Base-by-base conservation (phyloP, 1,139 yeast genomes). In the Debaryomyces psychrophilus region DNA sequence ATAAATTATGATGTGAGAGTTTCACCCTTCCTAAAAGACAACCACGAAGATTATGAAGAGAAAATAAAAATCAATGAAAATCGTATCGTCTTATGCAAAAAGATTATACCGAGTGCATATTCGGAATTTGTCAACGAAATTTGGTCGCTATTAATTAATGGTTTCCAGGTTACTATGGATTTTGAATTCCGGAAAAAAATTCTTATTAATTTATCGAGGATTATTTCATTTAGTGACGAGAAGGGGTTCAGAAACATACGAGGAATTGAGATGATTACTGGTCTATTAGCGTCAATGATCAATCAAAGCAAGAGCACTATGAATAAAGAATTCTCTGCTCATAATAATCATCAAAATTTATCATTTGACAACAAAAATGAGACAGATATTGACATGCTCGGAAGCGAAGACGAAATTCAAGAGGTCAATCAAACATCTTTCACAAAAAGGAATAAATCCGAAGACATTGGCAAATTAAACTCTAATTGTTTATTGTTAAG, bases 151-250 rank as follows among this genome's bases (percentile, higher is more conserved):
- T 63, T 90, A 44, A 67, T 87, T 27, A 83, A 82, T 49, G 76
- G 90, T 14, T 90, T 87, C 59, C 83, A 87, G 37, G 85, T 95
- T 2, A 78, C 95, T 0, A 86, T 88, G 61, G 90, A 88, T 52
- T 77, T 75, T 49, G 80, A 79, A 20, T 73, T 88, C 14, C 78
- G 96, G 47, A 76, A 84, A 46, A 74, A 79, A 44, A 82, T 82
- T 1, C 67, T 89, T 33, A 68, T 84, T 6, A 74, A 82, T 20
- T 60, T 90, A 18, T 67, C 82, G 31, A 77, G 90, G 51, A 73
- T 86, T 17, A 66, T 81, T 33, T 63, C 61, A 37, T 73, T 73
- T 43, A 53, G 53, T 41, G 46, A 55, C 2, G 50, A 50, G 5
- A 52, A 53, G 2, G 66, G 61, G 17, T 53, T 62, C 17, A 43